Evolutionary conservation across 192 early-diverging fungal species (phyloP), one percentile per base, ranked within the genome.

Genomic region (Obelidium mucronatum): DNA sequence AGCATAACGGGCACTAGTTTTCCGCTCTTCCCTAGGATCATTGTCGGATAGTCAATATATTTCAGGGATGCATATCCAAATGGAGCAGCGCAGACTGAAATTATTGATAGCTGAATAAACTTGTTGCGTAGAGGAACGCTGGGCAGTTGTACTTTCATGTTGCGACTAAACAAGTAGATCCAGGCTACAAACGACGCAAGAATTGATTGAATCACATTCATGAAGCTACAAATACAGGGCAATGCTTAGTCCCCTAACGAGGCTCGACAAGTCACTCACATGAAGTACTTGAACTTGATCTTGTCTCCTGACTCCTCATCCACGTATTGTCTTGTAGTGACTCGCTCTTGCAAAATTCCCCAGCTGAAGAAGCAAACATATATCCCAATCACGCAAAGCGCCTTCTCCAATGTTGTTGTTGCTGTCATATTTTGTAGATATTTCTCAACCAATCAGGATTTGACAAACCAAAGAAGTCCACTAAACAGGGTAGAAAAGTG

Each of bases 341-440:
- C 94, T 39, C 94, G 88, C 85, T 99, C 96, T 81, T 97, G 97
- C 51, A 93, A 90, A 35, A 96, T 82, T 22, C 94, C 96, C 97
- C 97, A 99, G 24, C 96, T 94, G 75, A 99, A 78, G 78, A 97
- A 99, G 87, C 96, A 98, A 35, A 89, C 81, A 78, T 99, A 99
- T 62, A 99, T 98, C 35, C 97, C 93, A 35, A 81, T 80, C 48
- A 93, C 86, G 66, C 91, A 92, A 53, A 92, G 67, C 37, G 88
- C 74, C 69, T 91, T 84, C 75, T 93, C 90, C 22, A 90, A 63
- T 15, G 55, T 58, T 26, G 55, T 22, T 11, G 8, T 58, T 8
- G 55, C 55, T 22, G 55, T 0, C 55, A 58, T 58, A 5, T 24
- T n/a, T n/a, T n/a, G n/a, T n/a, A n/a, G n/a, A n/a, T n/a, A n/a